Percentiles rank a stretch among this genome's conserved stretches.
phyloP scores from a whole-genome alignment of 257 asterid species.

The Solanum paucissectum region DNA sequence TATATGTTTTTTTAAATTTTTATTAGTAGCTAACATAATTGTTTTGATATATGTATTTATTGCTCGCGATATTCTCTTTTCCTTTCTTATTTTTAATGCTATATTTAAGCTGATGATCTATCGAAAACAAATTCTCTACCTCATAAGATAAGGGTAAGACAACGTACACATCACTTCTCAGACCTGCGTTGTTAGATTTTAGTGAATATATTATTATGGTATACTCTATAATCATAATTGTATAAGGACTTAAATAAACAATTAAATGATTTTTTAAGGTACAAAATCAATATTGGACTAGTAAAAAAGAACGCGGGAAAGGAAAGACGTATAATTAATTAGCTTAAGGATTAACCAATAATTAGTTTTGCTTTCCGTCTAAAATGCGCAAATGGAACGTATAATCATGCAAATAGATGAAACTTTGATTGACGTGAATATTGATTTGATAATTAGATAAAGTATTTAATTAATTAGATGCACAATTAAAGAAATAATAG shows the following conservation, averaged over 20 bases:
- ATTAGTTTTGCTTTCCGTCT: not conserved
- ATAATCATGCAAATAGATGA: not conserved
- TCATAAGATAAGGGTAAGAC: too few species aligned
- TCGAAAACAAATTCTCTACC: too few species aligned
- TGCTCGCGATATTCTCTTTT: too few species aligned
- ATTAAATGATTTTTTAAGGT: not conserved
- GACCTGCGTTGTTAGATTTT: too few species aligned
- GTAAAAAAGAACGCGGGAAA: not conserved
- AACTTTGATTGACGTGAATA: not conserved
- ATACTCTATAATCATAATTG: too few species aligned
- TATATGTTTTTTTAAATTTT: too few species aligned
- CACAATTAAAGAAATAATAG: not conserved
- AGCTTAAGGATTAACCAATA: not conserved
- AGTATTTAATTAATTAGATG: not conserved
- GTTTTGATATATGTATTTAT: too few species aligned
- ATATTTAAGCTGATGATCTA: not conserved
- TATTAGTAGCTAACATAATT: too few species aligned
- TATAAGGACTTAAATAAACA: too few species aligned
- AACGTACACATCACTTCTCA: too few species aligned
- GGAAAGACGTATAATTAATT: not conserved
- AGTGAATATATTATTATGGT: too few species aligned
- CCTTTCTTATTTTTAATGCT: too few species aligned
- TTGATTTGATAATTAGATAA: not conserved
- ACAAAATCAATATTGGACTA: not conserved
- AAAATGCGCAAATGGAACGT: not conserved